Evolutionary conservation across 23 red algal species (phyloP), one percentile per base, ranked within the genome.

Genomic region (Chondrus crispus): DNA sequence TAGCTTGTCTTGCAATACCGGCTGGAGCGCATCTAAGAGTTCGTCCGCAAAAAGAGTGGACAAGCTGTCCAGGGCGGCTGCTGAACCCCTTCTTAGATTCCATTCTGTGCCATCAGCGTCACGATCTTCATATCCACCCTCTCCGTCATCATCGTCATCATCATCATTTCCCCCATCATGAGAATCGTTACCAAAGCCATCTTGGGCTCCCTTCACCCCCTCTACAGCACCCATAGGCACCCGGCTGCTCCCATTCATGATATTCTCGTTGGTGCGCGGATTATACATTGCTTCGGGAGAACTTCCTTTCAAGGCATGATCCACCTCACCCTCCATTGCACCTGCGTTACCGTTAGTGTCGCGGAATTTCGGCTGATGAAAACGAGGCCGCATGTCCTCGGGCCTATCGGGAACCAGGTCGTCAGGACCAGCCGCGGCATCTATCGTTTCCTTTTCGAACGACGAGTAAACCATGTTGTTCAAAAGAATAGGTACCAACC

Each of bases 391-490:
- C 35, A 97, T 81, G 48, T 98, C 96, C 70, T 98, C 78, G 42
- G 71, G 84, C 68, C 85, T 83, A 82, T 98, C 95, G n/a, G 91
- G 91, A 12, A 98, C 60, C 85, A 63, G 72, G n/a, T 91, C 93
- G 70, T 95, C 96, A 49, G 76, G 54, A 55, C 60, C 75, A 22
- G 69, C 69, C 46, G 37, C 64, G 43, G 80, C 63, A 83, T 93
- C 85, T 38, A 94, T 53, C 28, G 60, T 24, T 39, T 45, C 89
- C 38, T 85, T 64, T 39, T 97, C 95, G 24, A 82, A 75, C 47
- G 66, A 41, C 30, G 95, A 91, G 46, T 97, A 97, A 16, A 91
- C 87, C 82, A 97, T 93, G 80, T 97, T 97, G 46, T 73, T 36
- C 44, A 97, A 40, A 48, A 97, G 71, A 62, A 97, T 78, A 39